Evolutionary conservation across 2,329 filamentous ascomycete genomes (phyloP), one percentile per base, ranked within the genome.

Genomic region (Pseudogymnoascus sp.): DNA sequence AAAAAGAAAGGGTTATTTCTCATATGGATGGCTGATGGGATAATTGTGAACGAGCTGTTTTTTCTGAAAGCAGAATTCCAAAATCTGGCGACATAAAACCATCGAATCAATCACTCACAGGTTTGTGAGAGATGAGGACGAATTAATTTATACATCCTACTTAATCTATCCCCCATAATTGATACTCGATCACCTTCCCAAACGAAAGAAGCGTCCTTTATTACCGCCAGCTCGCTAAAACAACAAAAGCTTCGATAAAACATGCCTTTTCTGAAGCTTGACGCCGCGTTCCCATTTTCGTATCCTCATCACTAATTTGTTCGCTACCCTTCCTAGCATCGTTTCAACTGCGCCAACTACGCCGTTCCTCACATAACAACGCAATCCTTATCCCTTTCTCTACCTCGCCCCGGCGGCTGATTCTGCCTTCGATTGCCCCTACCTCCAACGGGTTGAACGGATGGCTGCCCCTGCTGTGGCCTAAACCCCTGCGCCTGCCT

Each of bases 361-460:
- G 28, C 30, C 7, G n/a, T n/a, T 8, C 12, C 28, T 67, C 65
- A 80, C 79, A 81, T 81, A 58, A 81, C 72, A 35, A 74, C 67
- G 65, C 78, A 81, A 21, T 78, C 75, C 62, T 64, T 67, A 33
- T 72, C 70, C 58, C 63, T 68, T 60, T 71, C 69, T 58, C 64
- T 68, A 61, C n/a, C 15, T 9, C 26, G 45, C n/a, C 23, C 45
- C 9, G 15, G 5, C 9, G 15, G 5, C 45, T 30, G 45, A 4
- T 30, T 30, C 26, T 30, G 23, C 26, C 15, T 28, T 12, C 26
- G 45, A 30, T 3, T 30, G 1, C 26, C 26, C 8, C 26, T 30
- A 5, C 45, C 45, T 3, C 23, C 45, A 8, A 30, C 26, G n/a
- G 45, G 45, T 52, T 30, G 45, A 52, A 9, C 23, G 4, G 4